Evolutionary conservation across 1,284 basidiomycete species (phyloP).

Genomic region (Moesziomyces aphidis): DNA sequence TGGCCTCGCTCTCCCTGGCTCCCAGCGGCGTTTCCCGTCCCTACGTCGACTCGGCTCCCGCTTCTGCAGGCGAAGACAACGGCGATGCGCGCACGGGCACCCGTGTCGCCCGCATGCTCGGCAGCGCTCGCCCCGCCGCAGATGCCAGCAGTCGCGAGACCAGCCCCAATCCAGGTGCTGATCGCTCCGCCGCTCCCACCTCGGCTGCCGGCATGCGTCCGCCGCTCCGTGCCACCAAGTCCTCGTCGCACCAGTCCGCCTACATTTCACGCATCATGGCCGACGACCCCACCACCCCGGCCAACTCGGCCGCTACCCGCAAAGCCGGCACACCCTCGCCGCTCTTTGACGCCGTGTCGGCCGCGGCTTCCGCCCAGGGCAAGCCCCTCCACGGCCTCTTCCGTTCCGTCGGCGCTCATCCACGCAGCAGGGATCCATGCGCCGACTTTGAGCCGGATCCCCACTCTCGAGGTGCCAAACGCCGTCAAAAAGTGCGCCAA

Average conservation of each 20-base stretch:
- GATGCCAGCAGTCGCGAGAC: slow-evolving; percentile 46
- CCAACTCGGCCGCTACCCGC: slow-evolving; percentile 11
- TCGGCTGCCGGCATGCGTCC: slow-evolving; percentile 24
- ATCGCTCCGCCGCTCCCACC: slow-evolving; percentile 5
- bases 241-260: slow-evolving; percentile 39
- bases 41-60: slow-evolving; percentile 34
- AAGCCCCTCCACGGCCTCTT: slow-evolving; percentile 32
- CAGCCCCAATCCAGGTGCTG: slow-evolving; percentile 33
- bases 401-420: slow-evolving; percentile 19
- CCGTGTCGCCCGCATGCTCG: slow-evolving; percentile 39
- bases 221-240: slow-evolving; percentile 27
- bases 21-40: slow-evolving; percentile 16
- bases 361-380: slow-evolving; percentile 23
- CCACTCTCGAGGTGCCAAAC: slow-evolving; percentile 33
- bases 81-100: slow-evolving; percentile 33
- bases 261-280: slow-evolving; percentile 50
- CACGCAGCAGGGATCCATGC: slow-evolving; percentile 17
- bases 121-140: slow-evolving; percentile 10
- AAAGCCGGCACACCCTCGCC: slow-evolving; percentile 26
- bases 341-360: slow-evolving; percentile 23
- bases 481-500: slow-evolving; percentile 37
- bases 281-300: slow-evolving; percentile 22
- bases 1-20: slow-evolving; percentile 49
- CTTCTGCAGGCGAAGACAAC: slow-evolving; percentile 49
- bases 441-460: slow-evolving; percentile 41